Evolutionary conservation across 2,329 filamentous ascomycete species (phyloP).

Genomic region (Epichloe gansuensis): DNA sequence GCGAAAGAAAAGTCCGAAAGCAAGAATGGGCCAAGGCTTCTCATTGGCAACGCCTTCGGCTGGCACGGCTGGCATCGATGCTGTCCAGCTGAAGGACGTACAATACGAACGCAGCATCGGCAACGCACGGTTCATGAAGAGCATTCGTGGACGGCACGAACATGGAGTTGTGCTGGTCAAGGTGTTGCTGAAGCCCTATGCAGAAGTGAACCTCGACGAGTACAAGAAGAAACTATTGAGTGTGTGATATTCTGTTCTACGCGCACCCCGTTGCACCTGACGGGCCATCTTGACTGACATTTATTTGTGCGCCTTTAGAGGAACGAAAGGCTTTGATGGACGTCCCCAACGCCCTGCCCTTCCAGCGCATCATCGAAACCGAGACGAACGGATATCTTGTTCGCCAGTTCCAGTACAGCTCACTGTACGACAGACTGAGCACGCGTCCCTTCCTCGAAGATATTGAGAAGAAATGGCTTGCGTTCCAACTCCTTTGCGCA

Average conservation of each 20-base stretch:
- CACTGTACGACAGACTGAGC: slow-evolving; percentile 91
- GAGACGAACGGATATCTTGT: slow-evolving; percentile 85
- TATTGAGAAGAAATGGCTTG: slow-evolving; percentile 97
- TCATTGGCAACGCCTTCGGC: slow-evolving; percentile 85
- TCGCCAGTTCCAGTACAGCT: slow-evolving; percentile 91
- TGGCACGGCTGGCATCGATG: slow-evolving; percentile 85
- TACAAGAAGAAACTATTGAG: slow-evolving; percentile 69
- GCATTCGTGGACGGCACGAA: slow-evolving; percentile 77
- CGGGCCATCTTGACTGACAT: no score
- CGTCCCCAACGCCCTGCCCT: slow-evolving; percentile 81
- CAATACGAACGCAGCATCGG: slow-evolving; percentile 88
- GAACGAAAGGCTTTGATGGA: slow-evolving; percentile 70
- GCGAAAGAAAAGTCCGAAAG: neutral
- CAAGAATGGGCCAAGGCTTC: slow-evolving; percentile 85
- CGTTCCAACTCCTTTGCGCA: slow-evolving; percentile 87
- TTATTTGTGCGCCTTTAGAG: slow-evolving; percentile 31
- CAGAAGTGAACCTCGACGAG: slow-evolving; percentile 63
- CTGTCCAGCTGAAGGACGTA: slow-evolving; percentile 81
- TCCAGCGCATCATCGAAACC: slow-evolving; percentile 85
- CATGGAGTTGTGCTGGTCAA: slow-evolving; percentile 91
- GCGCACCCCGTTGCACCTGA: no score
- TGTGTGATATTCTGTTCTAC: slow-evolving; percentile 27
- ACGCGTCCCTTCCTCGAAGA: slow-evolving; percentile 93
- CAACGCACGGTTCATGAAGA: slow-evolving; percentile 91
- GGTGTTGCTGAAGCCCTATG: slow-evolving; percentile 85